phyloP scores from a whole-genome alignment of 345 rosid genomes.

The Citropsis articulata region DNA sequence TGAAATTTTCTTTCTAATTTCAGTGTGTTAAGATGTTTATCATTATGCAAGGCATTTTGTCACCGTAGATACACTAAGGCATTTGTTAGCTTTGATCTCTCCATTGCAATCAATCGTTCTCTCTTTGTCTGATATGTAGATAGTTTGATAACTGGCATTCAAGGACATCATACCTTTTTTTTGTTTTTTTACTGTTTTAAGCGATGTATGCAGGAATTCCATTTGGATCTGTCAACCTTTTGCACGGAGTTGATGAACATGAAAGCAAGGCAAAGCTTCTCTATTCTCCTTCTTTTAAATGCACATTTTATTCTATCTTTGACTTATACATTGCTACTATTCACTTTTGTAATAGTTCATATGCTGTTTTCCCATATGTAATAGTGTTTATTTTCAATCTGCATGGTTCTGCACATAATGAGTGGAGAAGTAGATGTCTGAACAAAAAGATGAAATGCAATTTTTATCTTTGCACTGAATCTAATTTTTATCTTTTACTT shows the following conservation, averaged over 20 bases:
- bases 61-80: neutral
- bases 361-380: no score
- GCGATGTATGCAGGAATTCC: slow-evolving; percentile 69
- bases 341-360: no score
- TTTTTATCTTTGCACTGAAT: no score
- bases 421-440: no score
- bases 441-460: no score
- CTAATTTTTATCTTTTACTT: no score
- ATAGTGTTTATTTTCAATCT: no score
- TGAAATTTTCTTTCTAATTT: no score
- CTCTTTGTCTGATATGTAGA: neutral
- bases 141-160: neutral
- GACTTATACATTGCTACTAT: no score
- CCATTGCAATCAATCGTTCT: neutral
- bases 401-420: no score
- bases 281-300: slow-evolving; percentile 5
- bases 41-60: neutral
- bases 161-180: slow-evolving; percentile 6
- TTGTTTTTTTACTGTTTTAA: slow-evolving; percentile 18
- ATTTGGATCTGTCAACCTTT: slow-evolving; percentile 88
- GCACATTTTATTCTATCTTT: slow-evolving; percentile 1
- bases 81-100: slow-evolving; percentile 2
- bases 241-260: slow-evolving; percentile 90
- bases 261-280: slow-evolving; percentile 82
- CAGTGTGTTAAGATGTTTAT: neutral